These are phyloP conservation scores for Arachis stenosperma DNA, from an alignment of 306 rosid genomes.

Conservation along the genomic window DNA sequence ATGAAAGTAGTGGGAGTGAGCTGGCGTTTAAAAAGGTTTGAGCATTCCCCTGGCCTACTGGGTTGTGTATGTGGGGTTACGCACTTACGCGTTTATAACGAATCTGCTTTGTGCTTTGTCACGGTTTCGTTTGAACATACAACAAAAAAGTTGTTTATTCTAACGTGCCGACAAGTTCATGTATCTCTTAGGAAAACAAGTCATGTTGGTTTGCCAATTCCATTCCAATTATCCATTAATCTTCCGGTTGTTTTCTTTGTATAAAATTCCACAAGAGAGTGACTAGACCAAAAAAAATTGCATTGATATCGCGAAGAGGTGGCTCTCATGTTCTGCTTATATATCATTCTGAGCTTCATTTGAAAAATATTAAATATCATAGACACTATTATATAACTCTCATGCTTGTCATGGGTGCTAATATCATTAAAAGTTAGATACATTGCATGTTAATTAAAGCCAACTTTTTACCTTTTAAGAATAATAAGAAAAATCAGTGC, in stretches of 20 bases:
- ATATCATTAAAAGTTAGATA: slow-evolving; percentile 3
- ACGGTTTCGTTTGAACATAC: slow-evolving; percentile 41
- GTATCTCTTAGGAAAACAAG: slow-evolving; percentile 9
- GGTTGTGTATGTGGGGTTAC: slow-evolving; percentile 25
- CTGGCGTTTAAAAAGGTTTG: slow-evolving; percentile 32
- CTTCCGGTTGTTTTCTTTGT: slow-evolving; percentile 23
- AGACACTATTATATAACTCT: neutral
- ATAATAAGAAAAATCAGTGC: neutral
- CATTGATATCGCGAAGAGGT: slow-evolving; percentile 20
- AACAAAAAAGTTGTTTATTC: slow-evolving; percentile 43
- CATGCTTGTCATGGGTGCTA: neutral
- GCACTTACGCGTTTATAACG: slow-evolving; percentile 45
- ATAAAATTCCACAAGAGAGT: slow-evolving; percentile 37
- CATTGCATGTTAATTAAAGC: slow-evolving; percentile 2
- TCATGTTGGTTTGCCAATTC: neutral
- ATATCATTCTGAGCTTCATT: slow-evolving; percentile 1
- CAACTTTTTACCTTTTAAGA: neutral
- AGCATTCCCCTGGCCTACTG: slow-evolving; percentile 8
- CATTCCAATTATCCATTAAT: neutral
- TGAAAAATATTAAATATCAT: neutral
- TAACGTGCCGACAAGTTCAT: slow-evolving; percentile 55
- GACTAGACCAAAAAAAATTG: neutral
- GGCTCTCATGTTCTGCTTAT: slow-evolving; percentile 43
- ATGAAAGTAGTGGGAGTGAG: slow-evolving; percentile 42
- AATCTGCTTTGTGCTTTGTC: slow-evolving; percentile 50